Conservation (phyloP, 2,329 filamentous ascomycete species). For the Cladosporium cucumerinum region DNA sequence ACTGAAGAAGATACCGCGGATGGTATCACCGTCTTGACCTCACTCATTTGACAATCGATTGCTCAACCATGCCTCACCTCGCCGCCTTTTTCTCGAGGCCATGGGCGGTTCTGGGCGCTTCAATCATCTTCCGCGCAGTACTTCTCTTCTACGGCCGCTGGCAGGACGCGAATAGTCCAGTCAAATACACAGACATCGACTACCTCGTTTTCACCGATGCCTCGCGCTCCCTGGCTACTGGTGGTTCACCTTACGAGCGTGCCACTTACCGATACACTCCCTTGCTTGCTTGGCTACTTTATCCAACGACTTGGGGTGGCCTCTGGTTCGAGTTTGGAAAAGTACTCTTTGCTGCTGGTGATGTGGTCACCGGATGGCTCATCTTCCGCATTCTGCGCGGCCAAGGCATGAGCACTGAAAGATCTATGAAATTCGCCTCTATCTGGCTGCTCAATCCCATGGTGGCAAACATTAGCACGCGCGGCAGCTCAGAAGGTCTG, state of each 20-base stretch:
- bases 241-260: slow-evolving; percentile 74
- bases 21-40: not conserved
- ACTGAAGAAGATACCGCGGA: not conserved
- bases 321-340: slow-evolving; percentile 82
- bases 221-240: slow-evolving; percentile 68
- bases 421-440: slow-evolving; percentile 71
- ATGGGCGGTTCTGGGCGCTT: slow-evolving; percentile 41
- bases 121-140: slow-evolving; percentile 62
- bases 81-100: slow-evolving; percentile 24
- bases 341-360: slow-evolving; percentile 75
- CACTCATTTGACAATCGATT: not conserved
- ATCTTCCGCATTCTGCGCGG: slow-evolving; percentile 55
- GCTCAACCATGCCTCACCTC: not conserved
- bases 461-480: slow-evolving; percentile 94
- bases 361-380: slow-evolving; percentile 80
- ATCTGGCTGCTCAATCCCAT: slow-evolving; percentile 97
- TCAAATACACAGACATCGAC: slow-evolving; percentile 99
- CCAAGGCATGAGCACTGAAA: slow-evolving; percentile 46
- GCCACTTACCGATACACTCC: slow-evolving; percentile 98
- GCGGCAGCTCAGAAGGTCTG: slow-evolving; percentile 89
- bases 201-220: slow-evolving; percentile 98
- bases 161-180: slow-evolving; percentile 84
- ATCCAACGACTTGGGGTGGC: slow-evolving; percentile 67
- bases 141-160: slow-evolving; percentile 86
- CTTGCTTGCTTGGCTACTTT: slow-evolving; percentile 82